These are phyloP conservation scores for Populus simonii DNA, from an alignment of 345 rosid genomes.

Conservation along the genomic window DNA sequence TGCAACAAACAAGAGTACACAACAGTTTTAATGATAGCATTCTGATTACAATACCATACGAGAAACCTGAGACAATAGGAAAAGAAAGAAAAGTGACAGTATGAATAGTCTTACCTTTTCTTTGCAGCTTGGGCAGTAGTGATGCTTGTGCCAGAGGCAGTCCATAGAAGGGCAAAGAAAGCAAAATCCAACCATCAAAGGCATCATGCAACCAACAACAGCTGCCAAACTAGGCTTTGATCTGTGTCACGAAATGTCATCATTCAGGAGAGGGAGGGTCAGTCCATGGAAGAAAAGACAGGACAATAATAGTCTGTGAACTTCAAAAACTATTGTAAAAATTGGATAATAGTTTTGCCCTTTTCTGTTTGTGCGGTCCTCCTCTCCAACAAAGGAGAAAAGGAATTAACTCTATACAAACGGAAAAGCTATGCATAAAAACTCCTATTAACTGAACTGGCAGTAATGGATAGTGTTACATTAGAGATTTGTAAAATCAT, in stretches of 20 bases:
- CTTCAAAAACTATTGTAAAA: neutral
- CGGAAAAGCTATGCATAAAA: no score
- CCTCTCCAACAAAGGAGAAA: neutral
- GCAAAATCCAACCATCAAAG: conserved; percentile 82
- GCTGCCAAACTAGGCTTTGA: conserved; percentile 92
- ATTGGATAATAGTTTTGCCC: neutral
- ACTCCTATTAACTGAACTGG: neutral
- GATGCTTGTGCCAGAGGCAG: conserved; percentile 97
- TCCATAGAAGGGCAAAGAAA: conserved; percentile 94
- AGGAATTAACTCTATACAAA: neutral
- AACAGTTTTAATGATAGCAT: neutral
- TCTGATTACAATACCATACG: neutral
- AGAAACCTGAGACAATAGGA: neutral
- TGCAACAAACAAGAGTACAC: conserved; percentile 25
- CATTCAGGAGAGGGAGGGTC: neutral
- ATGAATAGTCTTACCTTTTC: conserved; percentile 42
- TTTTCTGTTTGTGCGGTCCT: neutral
- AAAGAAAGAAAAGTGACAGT: neutral
- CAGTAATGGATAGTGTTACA: neutral
- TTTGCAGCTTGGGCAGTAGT: conserved; percentile 77
- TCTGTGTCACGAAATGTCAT: conserved; percentile 34
- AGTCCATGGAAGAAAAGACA: neutral
- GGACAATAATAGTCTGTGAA: neutral
- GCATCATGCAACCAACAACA: conserved; percentile 93
- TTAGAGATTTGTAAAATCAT: neutral